These are phyloP conservation scores for Byssoonygena ceratinophila DNA, from an alignment of 2,329 filamentous ascomycete genomes.

Conservation along the genomic window DNA sequence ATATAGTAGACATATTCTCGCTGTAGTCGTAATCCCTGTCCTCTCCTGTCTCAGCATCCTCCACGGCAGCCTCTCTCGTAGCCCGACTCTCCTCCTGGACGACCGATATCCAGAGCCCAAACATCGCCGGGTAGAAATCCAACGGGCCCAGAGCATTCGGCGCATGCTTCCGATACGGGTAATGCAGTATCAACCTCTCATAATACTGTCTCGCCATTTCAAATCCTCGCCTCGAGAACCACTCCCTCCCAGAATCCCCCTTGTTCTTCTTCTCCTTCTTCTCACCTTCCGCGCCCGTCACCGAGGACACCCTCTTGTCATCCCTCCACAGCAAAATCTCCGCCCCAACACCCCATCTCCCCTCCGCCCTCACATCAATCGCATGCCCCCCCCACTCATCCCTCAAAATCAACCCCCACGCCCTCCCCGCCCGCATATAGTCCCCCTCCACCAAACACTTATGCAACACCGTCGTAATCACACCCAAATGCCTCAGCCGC, in stretches of 20 bases:
- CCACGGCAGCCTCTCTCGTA: conserved; percentile 34
- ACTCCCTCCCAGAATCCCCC: conserved; percentile 18
- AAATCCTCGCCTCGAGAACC: conserved; percentile 43
- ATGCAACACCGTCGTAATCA: conserved; percentile 60
- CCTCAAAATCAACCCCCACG: conserved; percentile 63
- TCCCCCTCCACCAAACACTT: conserved; percentile 61
- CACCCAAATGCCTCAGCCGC: conserved; percentile 49
- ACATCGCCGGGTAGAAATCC: conserved; percentile 72
- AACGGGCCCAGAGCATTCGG: conserved; percentile 53
- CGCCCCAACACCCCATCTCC: conserved; percentile 72
- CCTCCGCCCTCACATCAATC: conserved; percentile 58
- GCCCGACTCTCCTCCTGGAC: conserved; percentile 50
- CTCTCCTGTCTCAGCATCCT: conserved; percentile 17
- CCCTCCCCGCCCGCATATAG: conserved; percentile 59
- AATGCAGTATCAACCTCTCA: conserved; percentile 63
- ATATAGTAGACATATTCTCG: conserved; percentile 21
- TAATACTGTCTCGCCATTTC: conserved; percentile 58
- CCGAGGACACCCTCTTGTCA: conserved; percentile 1
- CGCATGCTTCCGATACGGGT: conserved; percentile 56
- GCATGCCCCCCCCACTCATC: conserved; percentile 46
- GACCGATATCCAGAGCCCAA: conserved; percentile 70
- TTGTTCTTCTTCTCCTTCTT: not conserved
- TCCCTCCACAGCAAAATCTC: conserved; percentile 63
- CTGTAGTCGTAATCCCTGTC: not conserved
- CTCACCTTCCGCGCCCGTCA: not conserved